These are phyloP conservation scores for Eutrema yunnanense DNA, from an alignment of 345 rosid genomes.

Conservation along the genomic window DNA sequence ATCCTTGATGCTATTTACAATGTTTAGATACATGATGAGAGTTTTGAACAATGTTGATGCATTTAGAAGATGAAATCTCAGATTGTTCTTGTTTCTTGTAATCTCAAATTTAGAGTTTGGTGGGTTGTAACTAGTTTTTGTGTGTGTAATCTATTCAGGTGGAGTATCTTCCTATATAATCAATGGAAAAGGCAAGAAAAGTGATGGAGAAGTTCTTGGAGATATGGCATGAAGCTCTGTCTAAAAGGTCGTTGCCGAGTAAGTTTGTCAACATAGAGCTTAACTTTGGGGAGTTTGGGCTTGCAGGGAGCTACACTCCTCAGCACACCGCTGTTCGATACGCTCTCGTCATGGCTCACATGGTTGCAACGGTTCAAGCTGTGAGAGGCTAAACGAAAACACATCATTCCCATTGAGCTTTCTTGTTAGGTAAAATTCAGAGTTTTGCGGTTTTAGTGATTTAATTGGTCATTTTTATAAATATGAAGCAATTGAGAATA, in stretches of 20 bases:
- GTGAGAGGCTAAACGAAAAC: slow-evolving; percentile 19
- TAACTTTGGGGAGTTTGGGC: slow-evolving; percentile 68
- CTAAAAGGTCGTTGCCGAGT: slow-evolving; percentile 72
- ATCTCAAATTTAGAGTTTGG: background rate
- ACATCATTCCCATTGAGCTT: background rate
- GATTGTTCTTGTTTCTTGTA: no score
- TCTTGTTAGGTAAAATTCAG: background rate
- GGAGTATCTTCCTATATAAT: slow-evolving; percentile 85
- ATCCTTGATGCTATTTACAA: no score
- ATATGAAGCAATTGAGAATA: background rate
- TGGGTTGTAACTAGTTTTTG: background rate
- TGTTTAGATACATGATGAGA: no score
- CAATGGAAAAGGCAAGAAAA: slow-evolving; percentile 61
- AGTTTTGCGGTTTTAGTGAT: background rate
- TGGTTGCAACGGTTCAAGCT: slow-evolving; percentile 70
- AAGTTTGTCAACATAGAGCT: slow-evolving; percentile 64
- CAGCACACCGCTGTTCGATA: slow-evolving; percentile 91
- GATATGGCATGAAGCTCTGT: slow-evolving; percentile 69
- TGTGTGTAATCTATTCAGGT: slow-evolving; percentile 41
- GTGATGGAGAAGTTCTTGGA: slow-evolving; percentile 76
- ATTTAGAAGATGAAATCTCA: no score
- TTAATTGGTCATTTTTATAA: background rate
- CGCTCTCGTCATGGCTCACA: slow-evolving; percentile 69
- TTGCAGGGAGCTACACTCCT: slow-evolving; percentile 55
- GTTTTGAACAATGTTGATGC: no score